Base-by-base conservation (phyloP, 2,329 filamentous ascomycete species). In the Nothophoma quercina region DNA sequence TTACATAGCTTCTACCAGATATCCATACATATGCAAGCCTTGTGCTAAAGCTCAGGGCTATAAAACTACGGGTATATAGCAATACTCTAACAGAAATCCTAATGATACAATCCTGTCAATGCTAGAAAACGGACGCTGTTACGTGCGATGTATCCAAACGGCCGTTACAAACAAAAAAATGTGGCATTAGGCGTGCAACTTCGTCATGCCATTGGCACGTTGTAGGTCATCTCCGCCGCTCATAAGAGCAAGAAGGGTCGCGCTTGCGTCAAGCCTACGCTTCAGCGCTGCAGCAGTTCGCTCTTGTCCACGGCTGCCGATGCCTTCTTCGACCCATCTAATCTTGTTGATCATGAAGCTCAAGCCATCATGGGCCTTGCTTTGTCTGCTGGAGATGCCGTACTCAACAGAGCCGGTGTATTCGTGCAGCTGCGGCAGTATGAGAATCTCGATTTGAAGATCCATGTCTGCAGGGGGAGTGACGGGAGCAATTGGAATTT, bases 321-420 rank as follows among this genome's bases (percentile, higher is more conserved):
- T 81, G 0, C 84, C 88, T 10, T 95, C 92, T 58, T 90, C 88
- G 0, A 97, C 90, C 87, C 93, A 98, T 44, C 91, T 86, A 9
- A 96, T 84, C 44, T 86, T 85, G 56, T 87, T 81, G 39, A 99
- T 85, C 82, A 89, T 91, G 75, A 90, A 98, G 71, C 92, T 96
- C 72, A 96, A 84, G 2, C 93, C 93, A 63, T 96, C 92, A 68
- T 97, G 92, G 19, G 82, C 84, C 6, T 86, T 88, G 81, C 92
- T 97, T 54, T 88, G 85, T 22, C 92, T 86, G 60, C 90, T 96
- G 62, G 86, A 87, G 50, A 99, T 84, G 3, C 93, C 93, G 66
- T 89, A 91, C 34, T 91, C 84, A 1, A 88, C 88, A 0, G 86
- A 88, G 5, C 87, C 85, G 0, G 85, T 80, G 69, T 98, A 99